A percentile compares a stretch with the other conserved stretches of the same genome.
Evolutionary conservation across 768 basidiomycete genomes (phyloP).

Genomic region (Kwoniella sp.): DNA sequence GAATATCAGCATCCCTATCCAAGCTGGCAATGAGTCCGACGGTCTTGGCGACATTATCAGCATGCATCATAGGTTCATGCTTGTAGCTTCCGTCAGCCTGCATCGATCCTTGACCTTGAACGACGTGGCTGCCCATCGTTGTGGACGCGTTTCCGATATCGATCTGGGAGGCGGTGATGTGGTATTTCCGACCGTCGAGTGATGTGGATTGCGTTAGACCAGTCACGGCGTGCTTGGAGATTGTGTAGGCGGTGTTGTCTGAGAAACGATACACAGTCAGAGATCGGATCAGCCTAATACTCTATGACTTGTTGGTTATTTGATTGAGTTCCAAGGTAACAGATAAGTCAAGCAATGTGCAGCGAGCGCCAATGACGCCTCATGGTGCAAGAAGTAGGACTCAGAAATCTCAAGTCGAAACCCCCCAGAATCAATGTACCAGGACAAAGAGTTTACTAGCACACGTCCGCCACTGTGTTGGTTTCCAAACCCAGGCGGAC

Average conservation of each 20-base stretch:
- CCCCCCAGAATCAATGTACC: too few relatives aligned
- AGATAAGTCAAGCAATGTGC: too few relatives aligned
- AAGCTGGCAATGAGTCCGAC: constrained; percentile 72
- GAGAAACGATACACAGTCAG: neutral
- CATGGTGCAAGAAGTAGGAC: too few relatives aligned
- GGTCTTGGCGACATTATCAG: constrained; percentile 69
- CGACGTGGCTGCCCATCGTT: constrained; percentile 61
- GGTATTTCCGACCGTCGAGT: constrained; percentile 72
- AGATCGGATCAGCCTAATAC: neutral
- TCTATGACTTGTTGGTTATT: too few relatives aligned
- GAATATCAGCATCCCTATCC: constrained; percentile 69
- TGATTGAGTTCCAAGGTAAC: too few relatives aligned
- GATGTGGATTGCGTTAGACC: constrained; percentile 76
- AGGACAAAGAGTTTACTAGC: too few relatives aligned
- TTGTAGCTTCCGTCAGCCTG: constrained; percentile 68
- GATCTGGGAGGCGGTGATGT: constrained; percentile 77
- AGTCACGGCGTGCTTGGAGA: constrained; percentile 76
- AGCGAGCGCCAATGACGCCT: too few relatives aligned
- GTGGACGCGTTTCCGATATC: constrained; percentile 83
- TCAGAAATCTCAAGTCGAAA: too few relatives aligned
- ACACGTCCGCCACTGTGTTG: too few relatives aligned
- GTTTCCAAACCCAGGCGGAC: too few relatives aligned
- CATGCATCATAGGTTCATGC: constrained; percentile 70
- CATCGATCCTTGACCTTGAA: constrained; percentile 63
- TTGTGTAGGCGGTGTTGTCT: constrained; percentile 65